phyloP scores from a whole-genome alignment of 495 filamentous ascomycete genomes.

The Penicillium ochrochloron region DNA sequence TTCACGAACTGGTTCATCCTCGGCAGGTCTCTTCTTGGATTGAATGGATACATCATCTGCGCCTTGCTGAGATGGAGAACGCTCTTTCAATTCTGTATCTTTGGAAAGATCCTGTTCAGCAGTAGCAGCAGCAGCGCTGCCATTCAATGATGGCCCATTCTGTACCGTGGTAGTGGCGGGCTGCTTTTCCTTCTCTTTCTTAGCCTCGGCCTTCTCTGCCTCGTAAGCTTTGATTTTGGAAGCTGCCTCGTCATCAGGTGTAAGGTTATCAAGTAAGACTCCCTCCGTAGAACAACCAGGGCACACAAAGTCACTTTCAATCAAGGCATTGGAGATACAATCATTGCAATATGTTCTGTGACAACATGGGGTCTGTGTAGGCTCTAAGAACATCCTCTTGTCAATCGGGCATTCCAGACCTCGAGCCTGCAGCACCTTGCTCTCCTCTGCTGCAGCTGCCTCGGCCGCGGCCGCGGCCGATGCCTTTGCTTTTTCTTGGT shows the following conservation, averaged over 20 bases:
- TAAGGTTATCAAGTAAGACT: slow-evolving; percentile 90
- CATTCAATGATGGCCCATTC: slow-evolving; percentile 37
- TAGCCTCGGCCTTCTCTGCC: slow-evolving; percentile 65
- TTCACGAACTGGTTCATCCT: slow-evolving; percentile 62
- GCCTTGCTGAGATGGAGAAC: slow-evolving; percentile 44
- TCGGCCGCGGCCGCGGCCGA: slow-evolving; percentile 78
- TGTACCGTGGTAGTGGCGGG: slow-evolving; percentile 19
- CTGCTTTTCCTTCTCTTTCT: slow-evolving; percentile 66
- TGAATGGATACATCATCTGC: slow-evolving; percentile 25
- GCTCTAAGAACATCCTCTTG: slow-evolving; percentile 94
- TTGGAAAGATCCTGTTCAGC: slow-evolving; percentile 18
- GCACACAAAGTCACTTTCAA: slow-evolving; percentile 96
- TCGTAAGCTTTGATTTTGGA: slow-evolving; percentile 81
- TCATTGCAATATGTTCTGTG: slow-evolving; percentile 97
- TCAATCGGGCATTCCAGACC: slow-evolving; percentile 94
- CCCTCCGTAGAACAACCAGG: slow-evolving; percentile 88
- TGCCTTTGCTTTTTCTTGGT: slow-evolving; percentile 88
- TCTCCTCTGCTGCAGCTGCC: slow-evolving; percentile 69
- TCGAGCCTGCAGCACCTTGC: slow-evolving; percentile 78
- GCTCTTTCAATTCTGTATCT: slow-evolving; percentile 26
- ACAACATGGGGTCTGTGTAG: slow-evolving; percentile 98
- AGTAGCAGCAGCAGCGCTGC: slow-evolving; percentile 23
- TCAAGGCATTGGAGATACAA: slow-evolving; percentile 96
- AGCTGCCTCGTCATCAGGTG: slow-evolving; percentile 74
- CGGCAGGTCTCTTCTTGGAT: slow-evolving; percentile 80